Percentiles rank a stretch among this genome's conserved stretches.
Conservation (phyloP, 2,329 filamentous ascomycete species). For the Pseudocercospora fijiensis region DNA sequence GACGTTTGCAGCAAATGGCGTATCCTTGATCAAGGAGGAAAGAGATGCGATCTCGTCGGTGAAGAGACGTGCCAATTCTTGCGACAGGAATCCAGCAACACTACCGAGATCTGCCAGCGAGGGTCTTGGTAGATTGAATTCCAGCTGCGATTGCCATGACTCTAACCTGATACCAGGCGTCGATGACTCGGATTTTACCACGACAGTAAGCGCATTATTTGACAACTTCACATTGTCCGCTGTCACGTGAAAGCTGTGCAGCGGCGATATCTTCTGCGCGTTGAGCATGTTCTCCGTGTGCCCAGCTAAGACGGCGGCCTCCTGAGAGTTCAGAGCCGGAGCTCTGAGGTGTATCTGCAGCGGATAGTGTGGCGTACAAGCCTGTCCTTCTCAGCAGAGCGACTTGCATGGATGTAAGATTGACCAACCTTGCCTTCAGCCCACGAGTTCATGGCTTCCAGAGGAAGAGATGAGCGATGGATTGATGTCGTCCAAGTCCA, state of each 20-base stretch:
- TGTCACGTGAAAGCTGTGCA: constrained; percentile 72
- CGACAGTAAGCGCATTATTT: constrained; percentile 63
- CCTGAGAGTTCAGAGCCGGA: constrained; percentile 61
- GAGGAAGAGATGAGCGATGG: constrained; percentile 77
- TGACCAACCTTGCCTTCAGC: constrained; percentile 75
- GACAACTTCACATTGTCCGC: constrained; percentile 26
- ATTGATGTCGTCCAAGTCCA: constrained; percentile 97
- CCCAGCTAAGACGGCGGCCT: constrained; percentile 71
- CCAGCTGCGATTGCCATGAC: constrained; percentile 67
- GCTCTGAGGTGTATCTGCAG: constrained; percentile 77
- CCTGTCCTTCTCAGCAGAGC: constrained; percentile 52
- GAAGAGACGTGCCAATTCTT: constrained; percentile 74
- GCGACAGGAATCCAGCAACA: constrained; percentile 74
- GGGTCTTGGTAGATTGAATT: constrained; percentile 72
- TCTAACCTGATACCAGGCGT: constrained; percentile 63
- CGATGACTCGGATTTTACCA: constrained; percentile 62
- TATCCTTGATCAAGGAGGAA: constrained; percentile 35
- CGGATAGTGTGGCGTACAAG: constrained; percentile 84
- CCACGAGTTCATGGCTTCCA: constrained; percentile 87
- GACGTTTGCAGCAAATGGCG: constrained; percentile 27
- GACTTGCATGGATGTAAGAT: neutral
- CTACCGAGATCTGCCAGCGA: constrained; percentile 64
- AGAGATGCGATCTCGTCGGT: constrained; percentile 86
- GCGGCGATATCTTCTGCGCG: constrained; percentile 79
- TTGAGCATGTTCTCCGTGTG: constrained; percentile 85